Base-by-base conservation (phyloP, 1,284 basidiomycete species). In the Xerocomus amazonicus region DNA sequence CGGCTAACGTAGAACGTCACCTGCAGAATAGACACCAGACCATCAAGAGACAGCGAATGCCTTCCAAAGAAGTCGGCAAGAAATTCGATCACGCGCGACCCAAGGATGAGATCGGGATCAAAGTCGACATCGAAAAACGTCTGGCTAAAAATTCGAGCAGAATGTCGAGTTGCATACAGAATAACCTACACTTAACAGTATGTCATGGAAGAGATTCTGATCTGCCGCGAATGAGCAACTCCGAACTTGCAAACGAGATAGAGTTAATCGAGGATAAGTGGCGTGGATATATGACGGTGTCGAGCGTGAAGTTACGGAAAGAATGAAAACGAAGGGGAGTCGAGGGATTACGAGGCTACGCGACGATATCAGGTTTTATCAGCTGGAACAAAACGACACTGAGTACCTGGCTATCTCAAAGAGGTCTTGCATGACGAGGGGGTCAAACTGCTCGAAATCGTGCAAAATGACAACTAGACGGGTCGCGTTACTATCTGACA, bases 361-460 rank as follows among this genome's bases (percentile, higher is more conserved):
- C 35, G 28, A 48, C 23, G 28, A 38, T 12, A 33, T 52, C 55
- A 48, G 42, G 17, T 47, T 5, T 5, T 40, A 31, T 39, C 4
- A n/a, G 39, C 27, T 8, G 3, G 44, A 32, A 7, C 8, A 23
- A n/a, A 33, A 7, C 31, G 6, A 23, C 26, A 33, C 16, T 26
- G 6, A 57, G 28, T 56, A 83, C 85, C 83, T 86, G 71, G 78
- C 84, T 23, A 88, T 82, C 50, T 83, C 76, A 40, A 87, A 78
- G 9, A 87, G 58, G 57, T 88, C 84, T 57, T 83, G 79, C 43
- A 88, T 65, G 5, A 87, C 72, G 2, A 57, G 44, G 0, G 76
- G 65, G 45, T 86, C 83, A 43, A 84, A 78, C 59, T 81, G 79
- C 58, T 90, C 86, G 55, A 90, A 86, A 45, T 84, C 80, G 50